A percentile compares a stretch with the other conserved stretches of the same genome.
Evolutionary conservation across 768 basidiomycete genomes (phyloP).

Genomic region (Suillus bovinus): DNA sequence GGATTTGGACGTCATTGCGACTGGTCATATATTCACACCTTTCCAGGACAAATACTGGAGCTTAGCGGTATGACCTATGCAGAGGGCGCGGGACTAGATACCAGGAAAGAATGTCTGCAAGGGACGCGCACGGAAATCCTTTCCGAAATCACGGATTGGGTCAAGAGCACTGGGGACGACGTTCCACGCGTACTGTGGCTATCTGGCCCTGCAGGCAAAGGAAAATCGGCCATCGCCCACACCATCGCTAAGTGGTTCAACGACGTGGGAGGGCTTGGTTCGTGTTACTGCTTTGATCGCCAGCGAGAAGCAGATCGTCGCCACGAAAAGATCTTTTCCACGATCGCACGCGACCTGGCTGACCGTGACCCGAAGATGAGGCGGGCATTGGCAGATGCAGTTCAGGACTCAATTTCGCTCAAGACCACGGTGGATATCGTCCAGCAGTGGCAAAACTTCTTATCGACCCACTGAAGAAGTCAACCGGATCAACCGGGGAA

Average conservation of each 20-base stretch:
- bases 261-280: constrained; percentile 14
- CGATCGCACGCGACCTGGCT: constrained; percentile 15
- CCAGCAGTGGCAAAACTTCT: constrained; percentile 21
- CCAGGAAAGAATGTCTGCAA: neutral
- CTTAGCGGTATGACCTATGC: constrained; percentile 4
- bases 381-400: neutral
- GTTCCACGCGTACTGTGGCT: neutral
- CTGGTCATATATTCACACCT: neutral
- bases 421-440: neutral
- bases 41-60: neutral
- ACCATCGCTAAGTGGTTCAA: constrained; percentile 11
- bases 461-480: constrained; percentile 13
- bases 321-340: neutral
- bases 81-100: constrained; percentile 5
- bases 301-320: constrained; percentile 2
- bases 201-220: constrained; percentile 15
- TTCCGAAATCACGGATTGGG: neutral
- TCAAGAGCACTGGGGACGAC: neutral
- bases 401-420: neutral
- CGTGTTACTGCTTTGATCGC: constrained; percentile 25
- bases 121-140: constrained; percentile 6
- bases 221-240: constrained; percentile 15
- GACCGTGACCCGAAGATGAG: constrained; percentile 12
- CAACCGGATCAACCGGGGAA: constrained; percentile 11
- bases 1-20: neutral